Evolutionary conservation across 2,329 filamentous ascomycete species (phyloP), one percentile per base, ranked within the genome.

Genomic region (Exserohilum rostratum): DNA sequence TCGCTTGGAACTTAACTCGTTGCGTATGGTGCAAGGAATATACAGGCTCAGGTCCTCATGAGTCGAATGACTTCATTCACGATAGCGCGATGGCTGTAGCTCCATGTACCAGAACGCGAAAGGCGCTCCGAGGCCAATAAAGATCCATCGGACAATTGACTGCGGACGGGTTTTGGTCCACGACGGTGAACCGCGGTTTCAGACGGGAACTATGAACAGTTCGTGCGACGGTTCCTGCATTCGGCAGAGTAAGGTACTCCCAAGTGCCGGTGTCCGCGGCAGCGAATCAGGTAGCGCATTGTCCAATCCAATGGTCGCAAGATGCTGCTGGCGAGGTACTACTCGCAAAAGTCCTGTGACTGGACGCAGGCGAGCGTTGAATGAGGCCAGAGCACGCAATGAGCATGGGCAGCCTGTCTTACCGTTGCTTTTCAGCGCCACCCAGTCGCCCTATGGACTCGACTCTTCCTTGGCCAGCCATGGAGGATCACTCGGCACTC

Each of bases 201-300:
- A 51, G 22, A 18, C 37, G 17, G 20, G 40, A 46, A 46, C 33
- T 15, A 42, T 20, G 42, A 20, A 25, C 27, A 22, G 25, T 31
- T 51, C 25, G 47, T 55, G 47, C 47, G 42, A 51, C 52, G 25
- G 29, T 22, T 45, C 30, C 22, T 42, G 35, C 22, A n/a, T 18
- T 34, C 33, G 31, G 22, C 30, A 46, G n/a, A 34, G 31, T 11
- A 55, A 17, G 13, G 27, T 34, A 50, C 13, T 25, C 12, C n/a
- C 42, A 46, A 55, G 35, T 55, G 52, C 52, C 52, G 52, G 39
- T 11, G 31, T 22, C 52, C n/a, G 40, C 13, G 35, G 34, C 10
- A 9, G 17, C 37, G 47, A 55, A 42, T 55, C 52, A 42, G 37
- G 15, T 22, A 42, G 47, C 15, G 27, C 42, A 22, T 17, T 47